These are phyloP conservation scores for Candida silvatica DNA, from an alignment of 805 yeast species.

Conservation along the genomic window DNA sequence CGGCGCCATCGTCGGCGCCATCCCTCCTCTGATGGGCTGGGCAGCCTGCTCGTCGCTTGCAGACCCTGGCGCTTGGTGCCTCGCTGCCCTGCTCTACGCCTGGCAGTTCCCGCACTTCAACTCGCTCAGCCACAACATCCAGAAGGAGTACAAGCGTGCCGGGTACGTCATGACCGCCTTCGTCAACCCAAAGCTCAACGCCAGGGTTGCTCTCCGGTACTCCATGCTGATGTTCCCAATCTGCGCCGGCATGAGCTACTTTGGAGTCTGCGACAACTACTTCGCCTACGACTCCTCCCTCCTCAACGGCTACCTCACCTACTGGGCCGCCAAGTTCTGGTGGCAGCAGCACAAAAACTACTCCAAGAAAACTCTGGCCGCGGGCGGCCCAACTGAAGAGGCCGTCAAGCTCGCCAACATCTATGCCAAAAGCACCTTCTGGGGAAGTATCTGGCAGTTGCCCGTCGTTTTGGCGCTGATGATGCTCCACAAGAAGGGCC, in stretches of 20 bases:
- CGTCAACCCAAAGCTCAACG: slow-evolving; percentile 84
- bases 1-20: slow-evolving; percentile 97
- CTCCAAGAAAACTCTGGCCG: slow-evolving; percentile 24
- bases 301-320: slow-evolving; percentile 80
- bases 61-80: slow-evolving; percentile 93
- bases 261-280: slow-evolving; percentile 71
- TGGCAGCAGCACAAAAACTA: slow-evolving; percentile 64
- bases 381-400: slow-evolving; percentile 38
- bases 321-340: slow-evolving; percentile 79
- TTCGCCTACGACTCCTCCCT: slow-evolving; percentile 77
- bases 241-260: slow-evolving; percentile 75
- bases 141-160: slow-evolving; percentile 81
- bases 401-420: slow-evolving; percentile 52
- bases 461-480: slow-evolving; percentile 88
- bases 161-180: slow-evolving; percentile 98
- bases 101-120: slow-evolving; percentile 99
- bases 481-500: slow-evolving; percentile 90
- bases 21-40: slow-evolving; percentile 99
- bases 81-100: slow-evolving; percentile 83
- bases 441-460: slow-evolving; percentile 92
- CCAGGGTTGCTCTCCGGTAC: slow-evolving; percentile 87
- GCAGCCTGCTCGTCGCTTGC: slow-evolving; percentile 75
- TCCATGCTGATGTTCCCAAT: slow-evolving; percentile 91
- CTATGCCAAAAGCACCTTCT: slow-evolving; percentile 78
- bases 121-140: slow-evolving; percentile 79